Percentiles rank a stretch among this genome's conserved stretches.
Conservation (phyloP, 1,284 basidiomycete species). For the Fomitopsis schrenkii region DNA sequence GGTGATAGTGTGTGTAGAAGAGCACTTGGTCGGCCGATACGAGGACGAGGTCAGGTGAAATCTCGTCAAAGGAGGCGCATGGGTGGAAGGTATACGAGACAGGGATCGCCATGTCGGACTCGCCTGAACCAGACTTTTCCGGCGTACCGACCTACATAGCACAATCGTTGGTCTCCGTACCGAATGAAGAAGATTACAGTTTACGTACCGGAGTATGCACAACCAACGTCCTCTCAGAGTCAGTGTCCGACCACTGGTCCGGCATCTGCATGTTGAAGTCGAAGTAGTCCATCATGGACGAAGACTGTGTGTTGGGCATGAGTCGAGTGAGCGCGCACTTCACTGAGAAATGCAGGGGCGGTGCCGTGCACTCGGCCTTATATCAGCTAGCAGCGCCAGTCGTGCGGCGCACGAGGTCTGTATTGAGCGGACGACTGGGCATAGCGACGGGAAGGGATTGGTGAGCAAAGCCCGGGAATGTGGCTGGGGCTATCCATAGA, state of each 20-base stretch:
- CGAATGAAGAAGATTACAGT: not conserved
- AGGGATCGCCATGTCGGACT: conserved; percentile 44
- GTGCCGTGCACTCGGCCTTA: not conserved
- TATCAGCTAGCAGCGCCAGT: not conserved
- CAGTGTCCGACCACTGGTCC: not conserved
- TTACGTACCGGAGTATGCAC: not conserved
- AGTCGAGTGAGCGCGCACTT: too few species aligned
- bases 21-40: conserved; percentile 20
- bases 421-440: not conserved
- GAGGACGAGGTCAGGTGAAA: conserved; percentile 15
- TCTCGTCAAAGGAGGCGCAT: not conserved
- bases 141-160: not conserved
- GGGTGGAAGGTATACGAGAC: conserved; percentile 75
- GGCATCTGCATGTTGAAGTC: not conserved
- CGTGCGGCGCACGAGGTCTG: not conserved
- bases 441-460: not conserved
- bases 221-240: not conserved
- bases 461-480: not conserved
- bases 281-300: not conserved
- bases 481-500: not conserved
- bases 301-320: too few species aligned
- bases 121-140: not conserved
- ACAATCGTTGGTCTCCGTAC: too few species aligned
- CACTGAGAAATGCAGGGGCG: not conserved
- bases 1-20: conserved; percentile 20